Base-by-base conservation (phyloP, 352 stramenopile species). In the Pythium graminicola region DNA sequence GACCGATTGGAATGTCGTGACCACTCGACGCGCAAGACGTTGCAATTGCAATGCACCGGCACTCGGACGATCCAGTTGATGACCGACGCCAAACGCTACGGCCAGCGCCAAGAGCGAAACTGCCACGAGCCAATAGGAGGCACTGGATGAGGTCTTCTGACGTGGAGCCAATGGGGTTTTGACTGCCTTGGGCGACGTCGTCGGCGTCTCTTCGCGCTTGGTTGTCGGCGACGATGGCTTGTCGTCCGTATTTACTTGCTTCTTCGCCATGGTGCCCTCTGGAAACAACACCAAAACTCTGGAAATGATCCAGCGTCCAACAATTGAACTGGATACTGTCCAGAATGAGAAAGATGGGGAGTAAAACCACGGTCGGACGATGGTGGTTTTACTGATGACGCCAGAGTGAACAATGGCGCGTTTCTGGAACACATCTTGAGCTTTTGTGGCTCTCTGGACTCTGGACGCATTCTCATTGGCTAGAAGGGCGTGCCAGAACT, bases 21-120 rank as follows among this genome's bases (percentile, higher is more conserved):
- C 19, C 6, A 58, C 20, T 24, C 58, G 58, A 20, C 58, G 58
- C 31, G 52, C 58, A 26, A 60, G 24, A 13, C 52, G 44, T 39
- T 65, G 45, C 19, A 65, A 29, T 16, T 60, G 36, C 20, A 54
- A 1, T 4, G 32, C 57, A 22, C 27, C 49, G n/a, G 45, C 26
- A 35, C 49, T 55, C 19, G 57, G 57, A 7, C 39, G 44, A 44
- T 64, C 57, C 20, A 64, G 57, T 40, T 64, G 57, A 39, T 60
- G 57, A n/a, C n/a, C n/a, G 50, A 65, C 50, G 32, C 40, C 36
- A 26, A 65, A 55, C 7, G 57, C 49, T 50, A 58, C 33, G 27
- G 47, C 57, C 16, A 65, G 23, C 45, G 51, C 57, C n/a, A 65
- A 7, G 22, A 65, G 35, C 29, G 52, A 42, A 23, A 39, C 49